Percentiles rank a stretch among this genome's conserved stretches.
These are phyloP conservation scores for Rhododendron ovatum DNA, from an alignment of 148 eudicot genomes.

Conservation along the genomic window DNA sequence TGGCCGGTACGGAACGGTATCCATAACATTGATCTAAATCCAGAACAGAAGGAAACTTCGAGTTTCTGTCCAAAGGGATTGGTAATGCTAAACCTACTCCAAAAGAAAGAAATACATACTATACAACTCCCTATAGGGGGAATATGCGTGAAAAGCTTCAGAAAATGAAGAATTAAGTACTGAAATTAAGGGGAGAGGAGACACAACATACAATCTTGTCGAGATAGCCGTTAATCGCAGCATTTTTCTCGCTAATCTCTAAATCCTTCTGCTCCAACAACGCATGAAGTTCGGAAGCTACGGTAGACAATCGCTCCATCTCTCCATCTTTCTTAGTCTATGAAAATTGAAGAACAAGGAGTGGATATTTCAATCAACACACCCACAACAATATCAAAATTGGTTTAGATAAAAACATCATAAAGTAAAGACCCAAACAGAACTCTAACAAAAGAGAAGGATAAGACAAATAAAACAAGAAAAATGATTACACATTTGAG, in stretches of 20 bases:
- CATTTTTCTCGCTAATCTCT: slow-evolving; percentile 72
- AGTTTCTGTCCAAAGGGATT: no score
- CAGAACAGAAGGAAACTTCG: no score
- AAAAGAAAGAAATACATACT: no score
- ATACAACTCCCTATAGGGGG: no score
- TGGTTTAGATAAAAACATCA: not conserved
- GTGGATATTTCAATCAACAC: slow-evolving; percentile 8
- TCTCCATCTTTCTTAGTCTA: no score
- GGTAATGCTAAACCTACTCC: no score
- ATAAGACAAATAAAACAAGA: not conserved
- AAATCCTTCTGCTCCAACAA: slow-evolving; percentile 64
- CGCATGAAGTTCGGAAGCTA: slow-evolving; percentile 70
- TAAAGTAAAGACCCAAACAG: no score
- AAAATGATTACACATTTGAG: slow-evolving; percentile 41
- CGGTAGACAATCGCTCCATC: slow-evolving; percentile 25
- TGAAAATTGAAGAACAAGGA: no score
- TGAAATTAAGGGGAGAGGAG: not conserved
- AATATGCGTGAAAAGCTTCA: no score
- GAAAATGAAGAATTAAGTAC: no score
- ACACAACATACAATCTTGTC: slow-evolving; percentile 63
- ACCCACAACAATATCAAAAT: not conserved
- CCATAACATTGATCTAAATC: no score
- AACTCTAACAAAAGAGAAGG: not conserved
- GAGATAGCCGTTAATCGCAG: slow-evolving; percentile 54
- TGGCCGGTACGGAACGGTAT: no score